Base-by-base conservation (phyloP, 768 basidiomycete genomes). In the Pleurotus sapidus region DNA sequence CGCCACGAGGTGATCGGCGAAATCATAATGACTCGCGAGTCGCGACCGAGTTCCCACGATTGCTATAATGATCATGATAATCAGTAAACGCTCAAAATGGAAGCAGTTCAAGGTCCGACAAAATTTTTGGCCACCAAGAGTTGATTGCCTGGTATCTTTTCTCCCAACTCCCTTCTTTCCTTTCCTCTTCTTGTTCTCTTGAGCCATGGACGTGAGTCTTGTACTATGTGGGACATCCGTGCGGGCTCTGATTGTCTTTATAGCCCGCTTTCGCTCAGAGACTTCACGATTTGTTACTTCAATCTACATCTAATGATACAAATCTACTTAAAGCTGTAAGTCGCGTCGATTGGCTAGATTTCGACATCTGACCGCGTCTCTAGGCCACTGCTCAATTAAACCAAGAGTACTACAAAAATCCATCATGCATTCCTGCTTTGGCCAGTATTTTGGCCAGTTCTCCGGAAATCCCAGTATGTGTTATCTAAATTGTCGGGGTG, bases 371-470 rank as follows among this genome's bases (percentile, higher is more conserved):
- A 34, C 53, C 42, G 27, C 51, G 55, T 59, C 40, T 23, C 17
- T 60, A 98, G 95, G 94, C 96, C 5, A 99, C 97, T 12, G 83
- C 91, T 4, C 84, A 87, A 63, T 81, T 99, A 56, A 97, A 96
- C 73, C 86, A 87, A 64, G 89, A 95, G 53, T 98, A 85, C 75
- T 98, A 95, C 84, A 94, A 92, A 75, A 86, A 87, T 67, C 83
- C 95, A 5, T 76, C 79, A 76, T 97, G 95, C 69, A 95, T 99
- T 61, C 84, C 95, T 47, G 93, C 92, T 39, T 84, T 99, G 37
- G 90, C 91, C 55, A 87, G 84, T 66, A 91, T 98, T 68, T 80
- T 94, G 49, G 88, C 90, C 38, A 89, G 82, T 69, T 89, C 91
- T 38, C 89, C 89, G n/a, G 89, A 96, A 65, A 75, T 83, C 64